phyloP scores from a whole-genome alignment of 441 rosid species.

The Pelargonium fulgidum region DNA sequence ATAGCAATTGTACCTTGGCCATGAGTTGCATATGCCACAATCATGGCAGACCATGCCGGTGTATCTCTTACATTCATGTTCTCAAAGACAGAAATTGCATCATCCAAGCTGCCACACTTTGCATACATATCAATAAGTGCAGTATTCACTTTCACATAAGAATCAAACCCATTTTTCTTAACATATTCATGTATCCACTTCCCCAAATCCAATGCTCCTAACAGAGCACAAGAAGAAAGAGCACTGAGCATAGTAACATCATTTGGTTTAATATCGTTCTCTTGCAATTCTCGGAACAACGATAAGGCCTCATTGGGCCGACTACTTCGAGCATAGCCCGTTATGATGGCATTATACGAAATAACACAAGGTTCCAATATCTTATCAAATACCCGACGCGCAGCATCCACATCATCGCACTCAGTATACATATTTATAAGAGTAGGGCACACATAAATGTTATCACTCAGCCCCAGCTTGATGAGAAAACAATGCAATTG shows the following conservation, averaged over 20 bases:
- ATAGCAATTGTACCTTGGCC: conserved; percentile 53
- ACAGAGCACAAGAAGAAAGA: conserved; percentile 61
- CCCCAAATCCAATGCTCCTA: conserved; percentile 69
- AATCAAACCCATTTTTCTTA: conserved; percentile 47
- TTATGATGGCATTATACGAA: conserved; percentile 60
- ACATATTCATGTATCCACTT: conserved; percentile 81
- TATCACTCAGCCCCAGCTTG: conserved; percentile 45
- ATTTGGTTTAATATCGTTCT: conserved; percentile 43
- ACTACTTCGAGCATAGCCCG: conserved; percentile 48
- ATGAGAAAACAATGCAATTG: conserved; percentile 59
- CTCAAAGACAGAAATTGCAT: conserved; percentile 49
- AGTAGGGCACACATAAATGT: conserved; percentile 50
- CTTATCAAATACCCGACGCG: conserved; percentile 55
- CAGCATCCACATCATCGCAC: conserved; percentile 54
- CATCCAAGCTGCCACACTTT: conserved; percentile 74
- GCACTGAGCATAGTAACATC: conserved; percentile 66
- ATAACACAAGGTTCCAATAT: conserved; percentile 54
- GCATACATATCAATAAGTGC: conserved; percentile 76
- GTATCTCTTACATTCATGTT: conserved; percentile 50
- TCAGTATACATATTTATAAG: conserved; percentile 63
- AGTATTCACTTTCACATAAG: conserved; percentile 58
- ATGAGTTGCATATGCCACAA: conserved; percentile 67
- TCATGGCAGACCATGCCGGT: conserved; percentile 76
- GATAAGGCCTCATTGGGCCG: conserved; percentile 74
- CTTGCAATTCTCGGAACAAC: conserved; percentile 61